Percentiles rank a stretch among this genome's conserved stretches.
Evolutionary conservation across 1,139 yeast genomes (phyloP).

Genomic region (Pichia sp.): DNA sequence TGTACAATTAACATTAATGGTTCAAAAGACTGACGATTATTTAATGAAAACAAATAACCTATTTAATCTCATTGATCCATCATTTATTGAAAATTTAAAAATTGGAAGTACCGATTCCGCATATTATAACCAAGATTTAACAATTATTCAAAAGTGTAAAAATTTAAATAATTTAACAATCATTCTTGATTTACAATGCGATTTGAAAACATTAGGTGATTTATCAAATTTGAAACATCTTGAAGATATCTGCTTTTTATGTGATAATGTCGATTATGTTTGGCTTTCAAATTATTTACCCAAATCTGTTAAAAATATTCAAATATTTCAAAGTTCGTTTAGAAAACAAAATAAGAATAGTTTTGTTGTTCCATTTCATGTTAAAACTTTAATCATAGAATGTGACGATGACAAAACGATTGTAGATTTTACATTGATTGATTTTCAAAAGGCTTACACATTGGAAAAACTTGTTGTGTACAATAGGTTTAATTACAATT

Average conservation of each 20-base stretch:
- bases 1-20: not conserved
- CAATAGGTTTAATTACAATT: not conserved
- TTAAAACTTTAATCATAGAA: not conserved
- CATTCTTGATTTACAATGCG: not conserved
- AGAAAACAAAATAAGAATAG: not conserved
- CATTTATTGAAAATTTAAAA: not conserved
- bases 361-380: not conserved
- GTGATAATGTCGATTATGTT: not conserved
- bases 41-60: not conserved
- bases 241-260: not conserved
- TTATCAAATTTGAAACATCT: not conserved
- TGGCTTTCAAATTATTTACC: not conserved
- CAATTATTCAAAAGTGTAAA: not conserved
- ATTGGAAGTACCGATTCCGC: not conserved
- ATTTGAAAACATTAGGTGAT: not conserved
- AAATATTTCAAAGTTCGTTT: not conserved
- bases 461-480: not conserved
- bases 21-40: not conserved
- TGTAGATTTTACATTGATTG: not conserved
- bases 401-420: not conserved
- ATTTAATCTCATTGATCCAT: not conserved
- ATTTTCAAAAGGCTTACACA: not conserved
- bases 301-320: not conserved
- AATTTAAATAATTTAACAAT: not conserved
- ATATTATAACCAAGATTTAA: not conserved